Evolutionary conservation across 306 rosid species (phyloP).

Genomic region (Oxytropis ochrocephala): DNA sequence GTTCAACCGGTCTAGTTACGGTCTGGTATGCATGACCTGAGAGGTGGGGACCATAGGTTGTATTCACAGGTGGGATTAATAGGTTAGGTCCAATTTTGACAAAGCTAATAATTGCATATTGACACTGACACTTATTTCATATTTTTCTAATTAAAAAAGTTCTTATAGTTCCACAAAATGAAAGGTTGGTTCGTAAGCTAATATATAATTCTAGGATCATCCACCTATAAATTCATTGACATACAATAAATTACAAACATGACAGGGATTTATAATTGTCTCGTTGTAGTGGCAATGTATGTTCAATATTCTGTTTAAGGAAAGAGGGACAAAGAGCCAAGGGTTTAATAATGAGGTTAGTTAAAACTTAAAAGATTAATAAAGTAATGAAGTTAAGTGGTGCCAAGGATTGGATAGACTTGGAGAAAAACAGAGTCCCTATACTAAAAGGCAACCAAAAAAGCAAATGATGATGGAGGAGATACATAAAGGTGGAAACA

Average conservation of each 20-base stretch:
- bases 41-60: background rate
- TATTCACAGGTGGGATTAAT: too few species aligned
- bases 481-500: slow-evolving; percentile 22
- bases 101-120: too few species aligned
- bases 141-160: too few species aligned
- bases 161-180: too few species aligned
- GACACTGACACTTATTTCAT: too few species aligned
- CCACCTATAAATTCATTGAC: slow-evolving; percentile 4
- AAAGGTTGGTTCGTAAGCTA: background rate
- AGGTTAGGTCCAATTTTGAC: background rate
- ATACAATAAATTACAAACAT: slow-evolving; percentile 4
- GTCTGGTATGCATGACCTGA: background rate
- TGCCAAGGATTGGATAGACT: slow-evolving; percentile 17
- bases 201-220: background rate
- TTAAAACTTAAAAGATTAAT: slow-evolving; percentile 4
- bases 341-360: slow-evolving; percentile 11
- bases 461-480: slow-evolving; percentile 35
- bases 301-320: background rate
- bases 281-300: background rate
- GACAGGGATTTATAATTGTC: slow-evolving; percentile 1
- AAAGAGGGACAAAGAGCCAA: background rate
- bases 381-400: slow-evolving; percentile 10
- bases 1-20: background rate
- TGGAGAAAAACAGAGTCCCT: slow-evolving; percentile 27
- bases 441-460: slow-evolving; percentile 21